These are phyloP conservation scores for Paraphaeosphaeria minitans DNA, from an alignment of 2,329 filamentous ascomycete species.

Conservation along the genomic window DNA sequence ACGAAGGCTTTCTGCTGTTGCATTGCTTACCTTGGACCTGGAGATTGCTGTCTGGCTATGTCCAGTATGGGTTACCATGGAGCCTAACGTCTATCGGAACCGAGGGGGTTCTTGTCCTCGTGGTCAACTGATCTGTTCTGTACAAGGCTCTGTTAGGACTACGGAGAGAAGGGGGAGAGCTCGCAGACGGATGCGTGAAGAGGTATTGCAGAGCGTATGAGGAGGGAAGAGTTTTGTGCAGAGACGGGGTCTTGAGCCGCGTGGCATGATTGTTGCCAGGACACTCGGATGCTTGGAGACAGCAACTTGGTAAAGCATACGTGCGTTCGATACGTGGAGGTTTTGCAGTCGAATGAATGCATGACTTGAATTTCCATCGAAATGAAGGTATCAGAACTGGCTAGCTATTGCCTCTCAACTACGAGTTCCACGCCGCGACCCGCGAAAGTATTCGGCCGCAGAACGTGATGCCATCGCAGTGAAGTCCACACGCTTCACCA, in stretches of 20 bases:
- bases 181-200: not conserved
- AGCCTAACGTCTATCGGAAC: no score
- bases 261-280: not conserved
- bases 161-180: not conserved
- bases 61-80: no score
- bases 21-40: no score
- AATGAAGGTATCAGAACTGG: not conserved
- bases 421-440: not conserved
- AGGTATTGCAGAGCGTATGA: not conserved
- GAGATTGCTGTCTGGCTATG: no score
- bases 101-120: no score
- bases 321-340: not conserved
- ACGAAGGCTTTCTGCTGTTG: no score
- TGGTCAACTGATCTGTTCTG: no score
- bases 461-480: not conserved
- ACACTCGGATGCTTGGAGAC: no score
- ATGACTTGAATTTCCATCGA: not conserved
- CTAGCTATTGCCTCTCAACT: not conserved
- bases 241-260: not conserved
- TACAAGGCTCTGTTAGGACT: not conserved
- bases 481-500: not conserved
- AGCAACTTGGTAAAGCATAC: not conserved
- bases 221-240: not conserved
- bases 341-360: not conserved
- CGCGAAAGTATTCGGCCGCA: not conserved